Evolutionary conservation across 129 eudicot genomes (phyloP), one percentile per base, ranked within the genome.

Genomic region (Ambrosia trifida): DNA sequence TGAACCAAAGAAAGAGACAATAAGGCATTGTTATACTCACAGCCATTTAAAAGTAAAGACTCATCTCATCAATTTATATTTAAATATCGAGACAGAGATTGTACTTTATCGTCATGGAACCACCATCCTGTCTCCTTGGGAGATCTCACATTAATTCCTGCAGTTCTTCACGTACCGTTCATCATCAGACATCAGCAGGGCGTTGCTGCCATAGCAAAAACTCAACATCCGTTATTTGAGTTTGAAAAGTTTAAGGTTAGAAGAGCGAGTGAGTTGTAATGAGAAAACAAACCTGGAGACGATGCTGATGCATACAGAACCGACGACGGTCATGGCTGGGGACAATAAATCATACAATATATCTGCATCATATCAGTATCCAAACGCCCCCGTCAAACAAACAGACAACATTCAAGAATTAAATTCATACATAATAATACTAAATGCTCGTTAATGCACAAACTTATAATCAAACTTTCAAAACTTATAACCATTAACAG

Each of bases 41-140:
- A 14, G 35, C 18, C 79, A 52, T 43, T 41, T 36, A 68, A 56
- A 69, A 63, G 77, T 45, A 66, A 64, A 57, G 7, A 35, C 11
- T n/a, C 4, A 58, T 30, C 40, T 12, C 17, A 30, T 58, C 17
- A 70, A 50, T 41, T 71, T 64, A 31, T 66, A 30, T 65, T 16
- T 12, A 2, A 44, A 4, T 14, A 72, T 59, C n/a, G 9, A 53
- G 51, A 66, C 66, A 64, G 69, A 12, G 58, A n/a, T 77, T 76
- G 85, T 62, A 83, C 97, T 83, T 93, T 89, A 76, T 93, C 96
- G 14, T 93, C 98, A 72, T 93, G 98, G 83, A 93, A 93, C 98
- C 98, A 93, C 96, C 98, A 93, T 79, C 96, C 87, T 5, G 98
- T 93, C 81, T 93, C 98, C 82, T 93, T 89, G 0, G 96, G 98